These are phyloP conservation scores for Sugiyamaella mastotermitis DNA, from an alignment of 805 yeast species.

Conservation along the genomic window DNA sequence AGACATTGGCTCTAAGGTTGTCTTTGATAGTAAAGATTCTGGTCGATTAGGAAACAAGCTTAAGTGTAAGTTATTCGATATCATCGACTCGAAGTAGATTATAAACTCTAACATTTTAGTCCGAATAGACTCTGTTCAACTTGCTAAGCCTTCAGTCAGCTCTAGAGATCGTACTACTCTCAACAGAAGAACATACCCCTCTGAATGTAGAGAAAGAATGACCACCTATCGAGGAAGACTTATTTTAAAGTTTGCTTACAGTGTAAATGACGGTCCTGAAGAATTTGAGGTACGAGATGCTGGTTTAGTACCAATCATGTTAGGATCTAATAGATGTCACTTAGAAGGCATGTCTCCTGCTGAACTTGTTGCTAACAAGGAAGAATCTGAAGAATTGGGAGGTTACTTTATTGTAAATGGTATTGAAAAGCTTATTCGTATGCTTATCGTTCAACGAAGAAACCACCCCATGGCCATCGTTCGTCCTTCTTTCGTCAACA, in stretches of 20 bases:
- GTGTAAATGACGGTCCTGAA: slow-evolving; percentile 83
- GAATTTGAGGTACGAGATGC: slow-evolving; percentile 76
- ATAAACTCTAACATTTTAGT: slow-evolving; percentile 30
- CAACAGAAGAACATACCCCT: slow-evolving; percentile 74
- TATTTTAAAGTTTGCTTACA: slow-evolving; percentile 74
- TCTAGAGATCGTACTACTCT: slow-evolving; percentile 64
- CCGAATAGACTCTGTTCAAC: slow-evolving; percentile 83
- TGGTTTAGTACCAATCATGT: slow-evolving; percentile 88
- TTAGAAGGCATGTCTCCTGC: slow-evolving; percentile 76
- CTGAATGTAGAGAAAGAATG: slow-evolving; percentile 88
- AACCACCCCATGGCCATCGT: slow-evolving; percentile 97
- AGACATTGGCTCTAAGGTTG: slow-evolving; percentile 81
- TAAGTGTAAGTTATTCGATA: slow-evolving; percentile 27
- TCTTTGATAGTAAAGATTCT: slow-evolving; percentile 72
- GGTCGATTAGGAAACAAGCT: slow-evolving; percentile 79
- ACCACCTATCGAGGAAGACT: slow-evolving; percentile 73
- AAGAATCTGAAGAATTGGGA: slow-evolving; percentile 93
- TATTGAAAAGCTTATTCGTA: slow-evolving; percentile 91
- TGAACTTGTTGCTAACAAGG: slow-evolving; percentile 69
- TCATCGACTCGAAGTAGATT: not conserved
- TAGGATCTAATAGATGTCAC: slow-evolving; percentile 87
- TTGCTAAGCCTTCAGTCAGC: slow-evolving; percentile 80
- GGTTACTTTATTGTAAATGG: slow-evolving; percentile 96
- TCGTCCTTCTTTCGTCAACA: slow-evolving; percentile 87
- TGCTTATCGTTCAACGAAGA: slow-evolving; percentile 96